Evolutionary conservation across 2,329 filamentous ascomycete species (phyloP), one percentile per base, ranked within the genome.

Genomic region (Xylariaceae sp.): DNA sequence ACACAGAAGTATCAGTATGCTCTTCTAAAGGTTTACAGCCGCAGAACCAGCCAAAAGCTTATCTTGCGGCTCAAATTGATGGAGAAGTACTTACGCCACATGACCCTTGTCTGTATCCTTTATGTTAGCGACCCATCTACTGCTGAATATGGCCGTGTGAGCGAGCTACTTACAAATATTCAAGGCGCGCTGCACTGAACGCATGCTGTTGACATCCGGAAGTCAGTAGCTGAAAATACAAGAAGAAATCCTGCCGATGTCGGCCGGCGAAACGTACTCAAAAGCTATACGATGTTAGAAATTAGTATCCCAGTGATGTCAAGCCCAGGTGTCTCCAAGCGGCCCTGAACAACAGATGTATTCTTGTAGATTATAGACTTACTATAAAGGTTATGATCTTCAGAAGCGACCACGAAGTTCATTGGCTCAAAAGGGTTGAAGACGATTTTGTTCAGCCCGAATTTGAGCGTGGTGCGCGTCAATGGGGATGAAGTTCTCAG

Each of bases 401-500:
- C 94, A 64, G 88, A 95, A 9, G 89, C 94, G 4, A 54, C 48
- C 12, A 42, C 92, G 67, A 97, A 86, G 74, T 97, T 96, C 78
- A 95, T 95, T 6, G 91, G 88, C 71, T 96, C 91, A 86, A 96
- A 94, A 0, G 94, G 94, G 63, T 96, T 96, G 90, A 92, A 99
- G 43, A 87, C 80, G 50, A 96, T 80, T 47, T 85, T 81, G 74
- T 96, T 96, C 56, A 84, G 87, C 39, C 91, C 84, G 62, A 99
- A 87, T 51, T 83, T 88, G 62, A 97, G 81, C 9, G 91, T 80
- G 0, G 88, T 86, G 68, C 91, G 91, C 60, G 88, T 81, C 19
- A 97, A 77, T 8, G 94, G 89, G 39, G 86, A 89, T 4, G 85
- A 87, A 9, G 92, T 96, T 50, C 94, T 85, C 45, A 97, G 79